A percentile compares a stretch with the other conserved stretches of the same genome.
phyloP scores from a whole-genome alignment of 805 yeast genomes.

The Candida silvicultrix region DNA sequence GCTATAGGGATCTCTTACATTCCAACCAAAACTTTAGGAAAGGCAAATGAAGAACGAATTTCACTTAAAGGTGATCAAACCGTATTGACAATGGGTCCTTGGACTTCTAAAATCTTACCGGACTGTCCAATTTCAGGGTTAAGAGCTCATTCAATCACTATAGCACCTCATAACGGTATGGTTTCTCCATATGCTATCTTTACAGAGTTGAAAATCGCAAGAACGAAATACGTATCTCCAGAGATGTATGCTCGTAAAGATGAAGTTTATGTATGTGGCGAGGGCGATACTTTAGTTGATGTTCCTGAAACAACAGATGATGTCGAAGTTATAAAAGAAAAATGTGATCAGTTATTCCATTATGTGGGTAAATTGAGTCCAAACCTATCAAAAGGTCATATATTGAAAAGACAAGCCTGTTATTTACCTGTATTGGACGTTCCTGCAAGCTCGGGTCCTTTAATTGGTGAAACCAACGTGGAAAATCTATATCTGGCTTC shows the following conservation, averaged over 20 bases:
- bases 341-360: conserved; percentile 81
- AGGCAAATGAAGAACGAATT: conserved; percentile 27
- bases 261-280: conserved; percentile 96
- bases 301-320: conserved; percentile 94
- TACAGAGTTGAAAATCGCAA: conserved; percentile 79
- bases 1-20: conserved; percentile 68
- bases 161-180: conserved; percentile 67
- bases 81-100: conserved; percentile 89
- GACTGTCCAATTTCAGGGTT: conserved; percentile 93
- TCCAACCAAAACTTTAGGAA: conserved; percentile 25
- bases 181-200: conserved; percentile 94
- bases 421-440: conserved; percentile 92
- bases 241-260: conserved; percentile 93
- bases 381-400: conserved; percentile 63
- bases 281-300: conserved; percentile 85
- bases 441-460: conserved; percentile 88
- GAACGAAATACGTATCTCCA: conserved; percentile 71
- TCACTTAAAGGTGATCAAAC: conserved; percentile 65
- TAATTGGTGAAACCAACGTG: conserved; percentile 91
- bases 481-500: conserved; percentile 72
- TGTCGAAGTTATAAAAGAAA: conserved; percentile 78
- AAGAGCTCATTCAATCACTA: conserved; percentile 91
- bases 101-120: conserved; percentile 89
- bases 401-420: conserved; percentile 86
- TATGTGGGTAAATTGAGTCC: conserved; percentile 75